Evolutionary conservation across 176 grass and related monocot genomes (phyloP).

Genomic region (Oropetium thomaeum): DNA sequence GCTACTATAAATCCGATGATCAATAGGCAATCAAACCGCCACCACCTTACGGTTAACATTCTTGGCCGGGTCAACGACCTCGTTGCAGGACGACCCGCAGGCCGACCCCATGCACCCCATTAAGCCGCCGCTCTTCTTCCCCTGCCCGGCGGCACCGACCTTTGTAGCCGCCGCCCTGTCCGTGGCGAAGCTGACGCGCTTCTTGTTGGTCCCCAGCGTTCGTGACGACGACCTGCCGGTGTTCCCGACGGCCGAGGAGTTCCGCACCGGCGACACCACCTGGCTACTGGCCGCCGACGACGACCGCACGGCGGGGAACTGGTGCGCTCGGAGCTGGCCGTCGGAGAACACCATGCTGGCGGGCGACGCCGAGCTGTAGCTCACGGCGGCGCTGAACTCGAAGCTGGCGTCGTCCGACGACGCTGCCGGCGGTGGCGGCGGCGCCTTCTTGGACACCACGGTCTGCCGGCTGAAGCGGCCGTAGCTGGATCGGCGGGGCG

Average conservation of each 20-base stretch:
- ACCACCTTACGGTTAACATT: conserved; percentile 17
- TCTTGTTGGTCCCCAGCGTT: conserved; percentile 20
- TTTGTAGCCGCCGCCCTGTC: background rate
- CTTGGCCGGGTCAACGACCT: conserved; percentile 34
- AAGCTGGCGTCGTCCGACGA: conserved; percentile 35
- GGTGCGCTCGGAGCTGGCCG: conserved; percentile 45
- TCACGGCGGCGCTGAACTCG: conserved; percentile 37
- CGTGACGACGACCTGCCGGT: background rate
- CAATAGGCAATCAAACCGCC: conserved; percentile 12
- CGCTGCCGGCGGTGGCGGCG: background rate
- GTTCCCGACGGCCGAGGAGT: background rate
- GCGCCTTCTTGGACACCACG: background rate
- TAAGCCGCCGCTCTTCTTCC: conserved; percentile 41
- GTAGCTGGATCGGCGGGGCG: background rate
- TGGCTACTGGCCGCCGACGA: background rate
- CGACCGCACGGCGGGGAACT: conserved; percentile 38
- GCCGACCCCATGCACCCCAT: conserved; percentile 39
- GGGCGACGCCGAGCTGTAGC: conserved; percentile 36
- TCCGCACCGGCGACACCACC: conserved; percentile 7
- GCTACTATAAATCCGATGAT: no score
- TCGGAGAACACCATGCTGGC: conserved; percentile 57
- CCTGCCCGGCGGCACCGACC: background rate
- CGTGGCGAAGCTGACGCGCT: conserved; percentile 35
- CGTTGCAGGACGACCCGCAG: conserved; percentile 15
- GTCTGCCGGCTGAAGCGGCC: background rate